These are phyloP conservation scores for Xylaria sp. DNA, from an alignment of 2,329 filamentous ascomycete species.

Conservation along the genomic window DNA sequence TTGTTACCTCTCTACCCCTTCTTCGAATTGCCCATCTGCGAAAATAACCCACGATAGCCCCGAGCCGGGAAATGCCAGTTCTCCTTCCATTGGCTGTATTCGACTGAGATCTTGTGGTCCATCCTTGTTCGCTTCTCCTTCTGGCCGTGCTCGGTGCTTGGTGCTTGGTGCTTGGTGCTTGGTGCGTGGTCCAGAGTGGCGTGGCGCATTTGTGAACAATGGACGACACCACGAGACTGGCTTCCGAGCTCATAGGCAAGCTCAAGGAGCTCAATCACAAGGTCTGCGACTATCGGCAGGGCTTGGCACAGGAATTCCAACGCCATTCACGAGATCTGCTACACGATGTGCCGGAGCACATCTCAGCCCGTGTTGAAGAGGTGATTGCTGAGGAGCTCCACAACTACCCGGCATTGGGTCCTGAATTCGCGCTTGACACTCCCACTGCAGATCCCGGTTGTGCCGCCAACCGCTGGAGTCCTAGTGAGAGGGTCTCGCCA, in stretches of 20 bases:
- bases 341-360: constrained; percentile 41
- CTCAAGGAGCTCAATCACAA: constrained; percentile 52
- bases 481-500: constrained; percentile 32
- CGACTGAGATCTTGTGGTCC: constrained; percentile 1
- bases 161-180: constrained; percentile 1
- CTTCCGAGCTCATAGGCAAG: constrained; percentile 49
- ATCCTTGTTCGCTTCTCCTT: constrained; percentile 5
- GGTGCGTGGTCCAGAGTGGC: constrained; percentile 4
- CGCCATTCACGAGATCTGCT: constrained; percentile 49
- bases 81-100: constrained; percentile 12
- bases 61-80: constrained; percentile 9
- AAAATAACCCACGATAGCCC: background rate
- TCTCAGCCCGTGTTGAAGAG: constrained; percentile 43
- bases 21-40: background rate
- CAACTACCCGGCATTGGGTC: constrained; percentile 43
- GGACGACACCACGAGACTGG: constrained; percentile 46
- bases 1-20: background rate
- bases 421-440: constrained; percentile 30
- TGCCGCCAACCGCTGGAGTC: constrained; percentile 23
- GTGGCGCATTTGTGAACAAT: constrained; percentile 31
- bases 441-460: constrained; percentile 16
- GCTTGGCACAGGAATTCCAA: constrained; percentile 53
- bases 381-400: constrained; percentile 41
- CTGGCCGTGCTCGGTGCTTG: constrained; percentile 1
- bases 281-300: constrained; percentile 51